Evolutionary conservation across 257 asterid genomes (phyloP), one percentile per base, ranked within the genome.

Genomic region (Forsythia viridissima): DNA sequence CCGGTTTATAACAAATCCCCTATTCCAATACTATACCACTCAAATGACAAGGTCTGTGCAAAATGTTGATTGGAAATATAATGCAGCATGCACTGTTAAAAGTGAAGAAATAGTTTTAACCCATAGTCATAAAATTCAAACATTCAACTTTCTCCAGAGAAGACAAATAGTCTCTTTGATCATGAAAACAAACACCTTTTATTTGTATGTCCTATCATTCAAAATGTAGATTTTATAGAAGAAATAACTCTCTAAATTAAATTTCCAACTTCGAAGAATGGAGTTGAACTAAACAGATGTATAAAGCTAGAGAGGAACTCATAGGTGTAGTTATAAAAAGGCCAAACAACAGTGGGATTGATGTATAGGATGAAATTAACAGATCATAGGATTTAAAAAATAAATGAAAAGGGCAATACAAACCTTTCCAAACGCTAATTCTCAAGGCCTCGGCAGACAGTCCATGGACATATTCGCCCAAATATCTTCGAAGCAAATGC

Each of bases 381-480:
- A 76, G 18, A 57, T 55, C 41, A 40, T 39, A 61, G 36, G 80
- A 63, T 63, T 3, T 63, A 20, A 7, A 70, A 72, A 79, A 57
- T 12, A 18, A 12, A 30, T 4, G 37, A 41, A 70, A 76, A 41
- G 10, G 66, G n/a, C 71, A 46, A 70, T 71, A 38, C 81, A 36
- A 74, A 95, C 99, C 99, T 93, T 96, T 85, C 99, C 99, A 96
- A 59, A 96, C 99, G 52, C 99, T 96, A 79, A 96, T 96, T 76
- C 97, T 88, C 90, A 96, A 84, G 83, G 99, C 98, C 87, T 96
- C 99, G 20, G 98, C 88, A 10, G 99, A 96, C 82, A 96, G 86
- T 79, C 99, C 99, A 82, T 96, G 98, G 85, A 96, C 99, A 82
- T 96, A 96, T 88, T 96, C 99, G 41, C 99, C 99, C 94, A 96